Evolutionary conservation across 495 filamentous ascomycete species (phyloP), one percentile per base, ranked within the genome.

Genomic region (Melanomma pulvis-pyrius): DNA sequence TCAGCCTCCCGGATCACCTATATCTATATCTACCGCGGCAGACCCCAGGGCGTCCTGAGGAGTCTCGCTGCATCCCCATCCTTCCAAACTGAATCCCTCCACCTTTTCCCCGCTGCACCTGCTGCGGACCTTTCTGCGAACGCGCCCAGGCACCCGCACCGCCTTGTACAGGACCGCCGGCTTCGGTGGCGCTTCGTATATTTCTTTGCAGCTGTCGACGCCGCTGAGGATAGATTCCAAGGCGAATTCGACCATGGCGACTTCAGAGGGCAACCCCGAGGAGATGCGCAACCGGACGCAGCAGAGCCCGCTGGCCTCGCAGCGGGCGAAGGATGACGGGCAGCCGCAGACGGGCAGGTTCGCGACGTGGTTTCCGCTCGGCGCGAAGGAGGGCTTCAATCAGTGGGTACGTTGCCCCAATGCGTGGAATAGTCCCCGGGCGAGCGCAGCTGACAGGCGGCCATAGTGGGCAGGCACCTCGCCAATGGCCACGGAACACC

Each of bases 331-430:
- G 76, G 64, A 78, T 73, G 73, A 71, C 32, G 73, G 54, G 13
- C 65, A 70, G 44, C 32, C 25, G 2, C 67, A 36, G 48, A 2
- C 56, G 65, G 74, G 67, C 61, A 72, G 71, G 15, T 61, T 75
- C 15, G 63, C 62, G 30, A 71, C 71, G 17, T 87, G 83, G 74
- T 97, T 98, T 70, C 92, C 94, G 2, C 78, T 98, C 24, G 89
- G 92, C 25, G 96, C 96, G 78, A 92, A 92, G 70, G 93, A 96
- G 55, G 93, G 90, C 13, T 90, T 94, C 61, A 85, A 80, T 57
- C 96, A 98, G 83, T 98, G 94, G 93, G 92, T 92, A 79, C 28
- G 87, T 80, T 47, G 36, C 25, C 21, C 13, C 5, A 17, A 4
- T 22, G 19, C 22, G 7, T 46, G 3, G 7, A 25, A 30, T 2